Evolutionary conservation across 2,329 filamentous ascomycete species (phyloP).

Genomic region (Zopfia rhizophila): DNA sequence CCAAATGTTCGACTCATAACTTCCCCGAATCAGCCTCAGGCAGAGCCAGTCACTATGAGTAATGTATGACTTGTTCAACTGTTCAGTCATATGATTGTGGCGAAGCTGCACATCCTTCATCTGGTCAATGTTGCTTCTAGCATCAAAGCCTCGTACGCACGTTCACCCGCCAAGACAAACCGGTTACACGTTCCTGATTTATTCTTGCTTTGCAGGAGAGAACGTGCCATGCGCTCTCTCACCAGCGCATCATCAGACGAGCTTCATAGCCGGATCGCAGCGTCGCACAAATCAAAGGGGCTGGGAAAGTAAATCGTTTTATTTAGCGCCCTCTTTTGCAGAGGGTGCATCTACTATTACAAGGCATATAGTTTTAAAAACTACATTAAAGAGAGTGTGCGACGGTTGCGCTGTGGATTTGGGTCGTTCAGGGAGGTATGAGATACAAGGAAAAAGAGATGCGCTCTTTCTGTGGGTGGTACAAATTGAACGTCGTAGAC

Average conservation of each 20-base stretch:
- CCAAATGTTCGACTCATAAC: slow-evolving; percentile 21
- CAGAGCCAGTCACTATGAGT: slow-evolving; percentile 6
- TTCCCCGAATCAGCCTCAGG: slow-evolving; percentile 5
- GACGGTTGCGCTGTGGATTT: slow-evolving; percentile 5
- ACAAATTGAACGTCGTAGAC: slow-evolving; percentile 12
- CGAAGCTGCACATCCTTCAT: slow-evolving; percentile 14
- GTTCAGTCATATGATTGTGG: slow-evolving; percentile 13
- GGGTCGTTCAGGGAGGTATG: slow-evolving; percentile 2
- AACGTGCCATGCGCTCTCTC: slow-evolving; percentile 7
- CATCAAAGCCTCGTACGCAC: slow-evolving; percentile 3
- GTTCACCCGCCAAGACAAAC: no score
- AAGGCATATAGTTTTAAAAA: slow-evolving; percentile 28
- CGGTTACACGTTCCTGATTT: no score
- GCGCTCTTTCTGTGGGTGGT: slow-evolving; percentile 4
- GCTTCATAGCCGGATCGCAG: slow-evolving; percentile 13
- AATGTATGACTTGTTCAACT: slow-evolving; percentile 16
- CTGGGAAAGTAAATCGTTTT: slow-evolving; percentile 30
- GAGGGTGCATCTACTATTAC: slow-evolving; percentile 34
- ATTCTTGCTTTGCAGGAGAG: slow-evolving; percentile 9
- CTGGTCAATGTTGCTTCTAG: slow-evolving; percentile 9
- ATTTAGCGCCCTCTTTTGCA: slow-evolving; percentile 25
- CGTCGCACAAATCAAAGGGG: slow-evolving; percentile 13
- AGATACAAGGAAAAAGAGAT: slow-evolving; percentile 7
- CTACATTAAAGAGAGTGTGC: slow-evolving; percentile 26
- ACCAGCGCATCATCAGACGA: slow-evolving; percentile 9